Evolutionary conservation across 2,329 filamentous ascomycete species (phyloP), one percentile per base, ranked within the genome.

Genomic region (Alternaria sp.): DNA sequence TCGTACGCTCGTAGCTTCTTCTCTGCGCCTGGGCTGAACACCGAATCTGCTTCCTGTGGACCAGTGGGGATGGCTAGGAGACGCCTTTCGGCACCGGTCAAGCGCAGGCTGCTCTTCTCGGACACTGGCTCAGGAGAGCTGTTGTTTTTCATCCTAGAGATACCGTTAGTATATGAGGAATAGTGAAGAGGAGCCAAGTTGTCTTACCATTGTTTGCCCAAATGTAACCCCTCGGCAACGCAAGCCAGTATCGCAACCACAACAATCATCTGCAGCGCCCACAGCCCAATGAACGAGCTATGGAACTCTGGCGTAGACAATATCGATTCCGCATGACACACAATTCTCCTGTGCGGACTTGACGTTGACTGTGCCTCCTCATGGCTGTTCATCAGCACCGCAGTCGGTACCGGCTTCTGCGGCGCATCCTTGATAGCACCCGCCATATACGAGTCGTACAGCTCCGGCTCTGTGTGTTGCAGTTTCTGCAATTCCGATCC

Each of bases 401-500:
- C 65, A 1, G 72, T 74, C 5, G 69, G 63, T 3, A 75, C 30
- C 2, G 72, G 72, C n/a, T 49, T 61, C 36, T 67, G 47, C 36
- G 36, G 15, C 10, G 62, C 64, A 2, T 63, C 51, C 7, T 62
- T 65, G 8, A 50, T 25, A 13, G 63, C 28, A 17, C 50, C 30
- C 44, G 59, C 40, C 25, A 77, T 60, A 55, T 74, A 77, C 5
- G 68, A 63, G 6, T 65, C 55, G 67, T 76, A 77, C 0, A 75
- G 67, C 5, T 74, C 73, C 4, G 75, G 70, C 12, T 74, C 59
- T 2, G 70, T 62, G 55, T 68, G 57, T 11, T 67, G 68, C 44
- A 78, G 69, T 47, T 59, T 63, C 36, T 75, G 73, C 1, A 78
- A 71, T 51, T 76, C 65, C 2, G 72, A 65, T 19, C 69, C 74